A percentile compares a stretch with the other conserved stretches of the same genome.
These are phyloP conservation scores for Hypoxylon sp. DNA, from an alignment of 2,329 filamentous ascomycete species.

Conservation along the genomic window DNA sequence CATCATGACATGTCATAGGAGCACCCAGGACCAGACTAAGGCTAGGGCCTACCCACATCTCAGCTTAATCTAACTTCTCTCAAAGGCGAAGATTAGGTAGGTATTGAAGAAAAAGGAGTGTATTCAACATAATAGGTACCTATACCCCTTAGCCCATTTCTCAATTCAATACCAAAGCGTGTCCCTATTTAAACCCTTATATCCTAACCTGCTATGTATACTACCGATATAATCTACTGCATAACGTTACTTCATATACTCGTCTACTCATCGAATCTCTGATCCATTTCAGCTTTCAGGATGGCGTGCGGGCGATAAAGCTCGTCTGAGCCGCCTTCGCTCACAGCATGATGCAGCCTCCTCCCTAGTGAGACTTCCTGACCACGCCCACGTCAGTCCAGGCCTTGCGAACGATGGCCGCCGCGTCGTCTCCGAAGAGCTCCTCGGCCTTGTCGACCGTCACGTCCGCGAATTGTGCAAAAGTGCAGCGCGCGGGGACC, in stretches of 20 bases:
- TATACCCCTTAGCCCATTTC: too few species aligned
- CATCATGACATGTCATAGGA: too few species aligned
- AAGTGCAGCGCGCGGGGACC: conserved; percentile 56
- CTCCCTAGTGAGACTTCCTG: conserved; percentile 45
- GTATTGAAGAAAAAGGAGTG: too few species aligned
- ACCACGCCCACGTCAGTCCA: conserved; percentile 62
- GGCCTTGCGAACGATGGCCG: conserved; percentile 59
- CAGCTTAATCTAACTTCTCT: too few species aligned
- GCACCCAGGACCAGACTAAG: too few species aligned
- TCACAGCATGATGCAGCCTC: conserved; percentile 9
- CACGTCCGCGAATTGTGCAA: conserved; percentile 62
- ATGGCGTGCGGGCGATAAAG: not conserved
- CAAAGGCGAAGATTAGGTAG: too few species aligned
- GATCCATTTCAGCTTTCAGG: not conserved
- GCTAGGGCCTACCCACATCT: too few species aligned
- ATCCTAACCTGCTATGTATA: not conserved
- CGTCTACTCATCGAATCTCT: not conserved
- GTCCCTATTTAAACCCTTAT: not conserved
- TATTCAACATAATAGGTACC: too few species aligned
- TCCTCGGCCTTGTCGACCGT: conserved; percentile 61
- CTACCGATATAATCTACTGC: not conserved
- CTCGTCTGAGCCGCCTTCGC: not conserved
- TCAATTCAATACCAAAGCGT: not conserved
- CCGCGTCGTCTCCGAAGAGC: conserved; percentile 56
- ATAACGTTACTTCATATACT: not conserved